Evolutionary conservation across 2,329 filamentous ascomycete genomes (phyloP).

Genomic region (Aspergillus vadensis): DNA sequence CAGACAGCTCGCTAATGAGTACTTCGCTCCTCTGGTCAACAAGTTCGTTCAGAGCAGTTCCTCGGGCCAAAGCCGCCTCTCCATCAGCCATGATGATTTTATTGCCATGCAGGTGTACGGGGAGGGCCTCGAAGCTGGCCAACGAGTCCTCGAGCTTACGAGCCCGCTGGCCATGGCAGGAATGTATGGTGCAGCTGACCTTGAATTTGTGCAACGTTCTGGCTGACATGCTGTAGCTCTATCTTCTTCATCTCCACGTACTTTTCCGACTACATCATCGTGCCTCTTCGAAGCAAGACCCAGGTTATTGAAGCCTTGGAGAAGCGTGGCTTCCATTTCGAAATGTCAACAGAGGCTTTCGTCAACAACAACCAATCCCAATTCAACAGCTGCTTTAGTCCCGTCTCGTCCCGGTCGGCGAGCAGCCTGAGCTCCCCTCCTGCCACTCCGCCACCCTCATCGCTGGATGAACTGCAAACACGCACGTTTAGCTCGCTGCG

Average conservation of each 20-base stretch:
- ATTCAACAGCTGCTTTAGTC: conserved; percentile 41
- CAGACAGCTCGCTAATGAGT: conserved; percentile 67
- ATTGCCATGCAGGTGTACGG: conserved; percentile 87
- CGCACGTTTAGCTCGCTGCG: conserved; percentile 84
- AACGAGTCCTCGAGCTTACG: conserved; percentile 87
- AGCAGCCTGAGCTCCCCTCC: conserved; percentile 46
- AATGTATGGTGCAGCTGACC: conserved; percentile 57
- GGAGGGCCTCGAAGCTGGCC: conserved; percentile 86
- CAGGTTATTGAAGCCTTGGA: conserved; percentile 77
- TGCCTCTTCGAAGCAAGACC: conserved; percentile 72
- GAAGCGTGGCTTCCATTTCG: conserved; percentile 80
- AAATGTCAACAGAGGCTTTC: conserved; percentile 68
- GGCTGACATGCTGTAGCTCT: conserved; percentile 52
- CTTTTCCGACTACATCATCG: conserved; percentile 94
- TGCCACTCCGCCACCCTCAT: conserved; percentile 74
- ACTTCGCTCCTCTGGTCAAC: conserved; percentile 73
- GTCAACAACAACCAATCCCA: conserved; percentile 57
- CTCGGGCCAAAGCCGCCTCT: conserved; percentile 56
- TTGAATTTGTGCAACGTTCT: background rate
- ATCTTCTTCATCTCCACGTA: conserved; percentile 99
- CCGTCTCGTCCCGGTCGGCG: conserved; percentile 34
- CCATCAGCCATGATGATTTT: conserved; percentile 80
- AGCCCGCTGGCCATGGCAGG: conserved; percentile 87
- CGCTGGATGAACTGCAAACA: conserved; percentile 74
- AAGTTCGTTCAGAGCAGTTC: conserved; percentile 55